Evolutionary conservation across 2,329 filamentous ascomycete species (phyloP).

Genomic region (Sporothrix brunneoviolacea): DNA sequence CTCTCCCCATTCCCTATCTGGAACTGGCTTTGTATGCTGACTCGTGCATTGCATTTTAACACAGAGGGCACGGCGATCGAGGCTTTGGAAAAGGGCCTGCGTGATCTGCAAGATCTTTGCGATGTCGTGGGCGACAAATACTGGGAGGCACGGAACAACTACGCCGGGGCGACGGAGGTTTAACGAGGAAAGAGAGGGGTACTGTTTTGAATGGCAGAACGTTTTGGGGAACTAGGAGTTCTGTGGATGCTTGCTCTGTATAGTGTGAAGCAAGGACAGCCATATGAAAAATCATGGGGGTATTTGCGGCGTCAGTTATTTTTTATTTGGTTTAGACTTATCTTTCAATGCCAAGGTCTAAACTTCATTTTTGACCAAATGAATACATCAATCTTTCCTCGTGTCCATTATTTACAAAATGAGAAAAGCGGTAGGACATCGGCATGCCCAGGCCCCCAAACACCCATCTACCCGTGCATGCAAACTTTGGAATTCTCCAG

Average conservation of each 20-base stretch:
- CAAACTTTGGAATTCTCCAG: no score
- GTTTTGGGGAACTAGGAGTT: no score
- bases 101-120: slow-evolving; percentile 84
- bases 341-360: no score
- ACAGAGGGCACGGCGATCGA: slow-evolving; percentile 74
- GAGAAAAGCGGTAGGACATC: slow-evolving; percentile 18
- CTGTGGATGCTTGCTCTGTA: no score
- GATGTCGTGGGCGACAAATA: slow-evolving; percentile 94
- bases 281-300: no score
- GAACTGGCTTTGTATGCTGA: no score
- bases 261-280: no score
- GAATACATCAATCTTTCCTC: neutral
- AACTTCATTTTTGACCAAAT: neutral
- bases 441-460: slow-evolving; percentile 20
- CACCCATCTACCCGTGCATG: no score
- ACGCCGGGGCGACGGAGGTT: slow-evolving; percentile 24
- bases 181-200: neutral
- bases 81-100: slow-evolving; percentile 82
- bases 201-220: no score
- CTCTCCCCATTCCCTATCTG: no score
- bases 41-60: neutral
- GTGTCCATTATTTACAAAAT: slow-evolving; percentile 2
- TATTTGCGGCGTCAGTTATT: no score
- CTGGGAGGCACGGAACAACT: slow-evolving; percentile 58
- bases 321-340: no score